Base-by-base conservation (phyloP, 768 basidiomycete genomes). In the Kwoniella bestiolae region DNA sequence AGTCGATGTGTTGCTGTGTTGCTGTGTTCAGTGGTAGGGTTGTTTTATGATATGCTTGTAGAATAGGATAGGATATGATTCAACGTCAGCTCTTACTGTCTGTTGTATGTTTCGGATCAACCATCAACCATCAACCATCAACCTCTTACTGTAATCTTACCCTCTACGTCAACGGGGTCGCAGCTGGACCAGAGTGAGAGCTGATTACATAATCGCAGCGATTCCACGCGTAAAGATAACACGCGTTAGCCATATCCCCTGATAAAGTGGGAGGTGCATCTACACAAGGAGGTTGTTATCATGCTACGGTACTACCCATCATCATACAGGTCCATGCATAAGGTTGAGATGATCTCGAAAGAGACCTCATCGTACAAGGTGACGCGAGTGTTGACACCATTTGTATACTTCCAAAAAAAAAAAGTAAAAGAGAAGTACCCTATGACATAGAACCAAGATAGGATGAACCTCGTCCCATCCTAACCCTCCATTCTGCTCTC, bases 401-500 rank as follows among this genome's bases (percentile, higher is more conserved):
- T n/a, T n/a, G n/a, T 25, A 47, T 47, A n/a, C 46, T 47, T 47
- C 46, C 46, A 47, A 47, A 47, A 47, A 47, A 47, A 47, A 47
- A 47, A 47, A 47, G 46, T 23, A 47, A 47, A 47, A 47, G 23
- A 47, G 25, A 47, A 47, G 46, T 25, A 21, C 6, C 46, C 46
- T 47, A 41, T 47, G 23, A 25, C 46, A 47, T 47, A 21, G 8
- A 47, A 21, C 46, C 46, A 47, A 47, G 11, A 0, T n/a, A n/a
- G 46, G 23, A n/a, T n/a, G 21, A 41, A 3, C 38, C 12, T 18
- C 38, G 38, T 41, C 38, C 0, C 9, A 8, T 21, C 23, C 38
- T 41, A 41, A 8, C 23, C 46, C n/a, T 47, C 46, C n/a, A 2
- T n/a, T n/a, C 11, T 47, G n/a, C 46, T 47, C 7, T 47, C 46